Conservation (phyloP, 768 basidiomycete genomes). For the Suillus tomentosus region DNA sequence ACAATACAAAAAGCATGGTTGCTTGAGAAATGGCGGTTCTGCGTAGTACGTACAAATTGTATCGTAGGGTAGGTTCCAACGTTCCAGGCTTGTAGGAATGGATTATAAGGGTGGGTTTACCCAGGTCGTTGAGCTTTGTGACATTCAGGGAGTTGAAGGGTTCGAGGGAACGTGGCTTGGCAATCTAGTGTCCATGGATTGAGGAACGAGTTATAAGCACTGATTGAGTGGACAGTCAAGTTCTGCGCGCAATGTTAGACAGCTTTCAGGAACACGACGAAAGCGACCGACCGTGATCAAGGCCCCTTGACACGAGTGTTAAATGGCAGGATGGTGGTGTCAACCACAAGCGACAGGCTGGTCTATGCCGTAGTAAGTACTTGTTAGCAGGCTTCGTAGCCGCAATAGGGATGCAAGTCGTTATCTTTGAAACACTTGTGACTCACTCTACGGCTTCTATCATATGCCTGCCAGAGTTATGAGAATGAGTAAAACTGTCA, state of each 20-base stretch:
- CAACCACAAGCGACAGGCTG: background rate
- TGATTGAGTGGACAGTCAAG: conserved; percentile 59
- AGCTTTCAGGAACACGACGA: background rate
- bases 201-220: conserved; percentile 79
- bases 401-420: background rate
- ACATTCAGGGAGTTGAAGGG: too few species aligned
- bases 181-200: conserved; percentile 69
- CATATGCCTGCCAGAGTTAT: background rate
- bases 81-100: too few species aligned
- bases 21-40: background rate
- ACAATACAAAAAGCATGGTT: background rate
- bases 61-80: conserved; percentile 22
- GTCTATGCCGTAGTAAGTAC: background rate
- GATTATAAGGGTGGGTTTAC: too few species aligned
- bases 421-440: background rate
- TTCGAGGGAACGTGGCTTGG: background rate
- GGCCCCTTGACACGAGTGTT: conserved; percentile 79
- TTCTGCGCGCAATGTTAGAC: conserved; percentile 42
- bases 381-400: background rate
- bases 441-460: background rate
- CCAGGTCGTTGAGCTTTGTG: too few species aligned
- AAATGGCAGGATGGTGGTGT: conserved; percentile 61
- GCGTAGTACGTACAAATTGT: conserved; percentile 26
- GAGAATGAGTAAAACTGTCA: background rate
- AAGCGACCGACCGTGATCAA: conserved; percentile 58